Evolutionary conservation across 2,329 filamentous ascomycete genomes (phyloP).

Genomic region (Fusarium verrucosum): DNA sequence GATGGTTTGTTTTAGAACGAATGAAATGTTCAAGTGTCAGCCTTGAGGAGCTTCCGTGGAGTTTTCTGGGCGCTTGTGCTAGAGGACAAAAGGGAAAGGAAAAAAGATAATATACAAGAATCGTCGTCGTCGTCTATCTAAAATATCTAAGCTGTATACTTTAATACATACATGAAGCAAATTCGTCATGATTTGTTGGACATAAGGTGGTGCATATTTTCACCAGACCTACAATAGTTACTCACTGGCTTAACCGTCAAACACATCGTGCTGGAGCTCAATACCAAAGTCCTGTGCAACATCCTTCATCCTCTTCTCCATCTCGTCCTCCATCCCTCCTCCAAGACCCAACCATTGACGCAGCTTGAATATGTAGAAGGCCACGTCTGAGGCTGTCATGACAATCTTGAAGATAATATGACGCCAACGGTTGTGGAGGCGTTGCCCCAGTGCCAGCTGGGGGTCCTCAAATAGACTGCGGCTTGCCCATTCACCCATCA

Average conservation of each 20-base stretch:
- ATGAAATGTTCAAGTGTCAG: background rate
- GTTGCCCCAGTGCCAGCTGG: constrained; percentile 68
- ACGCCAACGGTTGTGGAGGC: constrained; percentile 74
- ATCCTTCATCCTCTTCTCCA: constrained; percentile 85
- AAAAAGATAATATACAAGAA: background rate
- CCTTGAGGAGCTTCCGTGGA: background rate
- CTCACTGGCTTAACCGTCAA: constrained; percentile 76
- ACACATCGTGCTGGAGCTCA: constrained; percentile 87
- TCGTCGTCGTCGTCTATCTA: constrained; percentile 23
- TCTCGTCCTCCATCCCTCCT: constrained; percentile 91
- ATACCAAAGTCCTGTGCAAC: constrained; percentile 93
- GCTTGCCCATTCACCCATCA: constrained; percentile 90
- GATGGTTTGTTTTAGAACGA: background rate
- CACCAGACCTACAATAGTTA: background rate
- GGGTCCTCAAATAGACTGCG: constrained; percentile 80
- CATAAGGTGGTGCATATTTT: background rate
- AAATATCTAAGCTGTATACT: constrained; percentile 11
- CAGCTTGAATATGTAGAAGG: constrained; percentile 83
- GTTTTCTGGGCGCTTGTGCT: background rate
- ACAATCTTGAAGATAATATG: constrained; percentile 87
- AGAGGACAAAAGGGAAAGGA: background rate
- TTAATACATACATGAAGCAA: background rate
- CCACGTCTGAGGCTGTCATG: constrained; percentile 77
- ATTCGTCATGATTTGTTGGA: constrained; percentile 20
- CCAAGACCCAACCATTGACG: constrained; percentile 80